Conservation (phyloP, 345 rosid genomes). For the Syzygium aqueum region DNA sequence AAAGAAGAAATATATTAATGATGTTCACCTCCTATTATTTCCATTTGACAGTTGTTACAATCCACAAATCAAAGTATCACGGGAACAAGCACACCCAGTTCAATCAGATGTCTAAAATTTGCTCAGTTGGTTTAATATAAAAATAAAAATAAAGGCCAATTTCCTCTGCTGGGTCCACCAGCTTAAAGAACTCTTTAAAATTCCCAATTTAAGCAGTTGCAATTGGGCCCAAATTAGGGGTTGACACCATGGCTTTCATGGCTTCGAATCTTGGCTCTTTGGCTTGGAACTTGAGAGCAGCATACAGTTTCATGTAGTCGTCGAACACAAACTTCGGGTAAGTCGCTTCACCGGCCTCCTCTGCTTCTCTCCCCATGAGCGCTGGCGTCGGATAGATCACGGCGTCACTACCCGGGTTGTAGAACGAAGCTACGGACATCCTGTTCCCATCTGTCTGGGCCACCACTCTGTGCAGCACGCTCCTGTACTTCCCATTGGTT, state of each 20-base stretch:
- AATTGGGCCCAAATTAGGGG: conserved; percentile 17
- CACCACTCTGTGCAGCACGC: conserved; percentile 77
- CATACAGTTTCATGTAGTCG: conserved; percentile 85
- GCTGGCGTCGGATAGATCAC: conserved; percentile 73
- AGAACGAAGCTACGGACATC: conserved; percentile 93
- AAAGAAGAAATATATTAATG: neutral
- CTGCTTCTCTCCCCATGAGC: conserved; percentile 40
- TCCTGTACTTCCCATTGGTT: conserved; percentile 89
- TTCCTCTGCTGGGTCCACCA: neutral
- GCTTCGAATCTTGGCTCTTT: conserved; percentile 96
- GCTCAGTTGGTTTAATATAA: neutral
- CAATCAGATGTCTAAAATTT: neutral
- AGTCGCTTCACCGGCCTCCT: conserved; percentile 14
- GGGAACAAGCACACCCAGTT: neutral
- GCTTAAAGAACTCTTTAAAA: neutral
- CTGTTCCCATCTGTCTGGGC: conserved; percentile 66
- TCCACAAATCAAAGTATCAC: neutral
- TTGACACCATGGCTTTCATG: conserved; percentile 47
- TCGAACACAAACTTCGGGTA: conserved; percentile 84
- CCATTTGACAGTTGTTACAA: neutral
- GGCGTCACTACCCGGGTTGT: conserved; percentile 87
- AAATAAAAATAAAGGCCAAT: neutral
- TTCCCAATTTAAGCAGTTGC: conserved; percentile 9
- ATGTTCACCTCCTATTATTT: neutral
- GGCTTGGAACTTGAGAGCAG: conserved; percentile 69